Conservation (phyloP, 306 rosid genomes). For the Ormosia semicastrata region DNA sequence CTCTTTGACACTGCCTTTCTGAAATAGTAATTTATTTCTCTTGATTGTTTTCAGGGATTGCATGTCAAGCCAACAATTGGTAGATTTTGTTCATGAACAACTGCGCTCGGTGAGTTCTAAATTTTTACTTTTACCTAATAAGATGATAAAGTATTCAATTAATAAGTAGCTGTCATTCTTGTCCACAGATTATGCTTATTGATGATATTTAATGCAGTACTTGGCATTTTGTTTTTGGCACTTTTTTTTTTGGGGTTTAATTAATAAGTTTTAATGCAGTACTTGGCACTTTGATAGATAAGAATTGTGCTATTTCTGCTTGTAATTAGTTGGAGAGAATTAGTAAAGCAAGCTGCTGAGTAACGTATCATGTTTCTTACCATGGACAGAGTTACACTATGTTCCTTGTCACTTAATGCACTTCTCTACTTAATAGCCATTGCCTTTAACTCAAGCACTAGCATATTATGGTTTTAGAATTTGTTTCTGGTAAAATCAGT, state of each 20-base stretch:
- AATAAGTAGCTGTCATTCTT: background rate
- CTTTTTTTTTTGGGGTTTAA: too few relatives aligned
- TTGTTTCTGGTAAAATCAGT: background rate
- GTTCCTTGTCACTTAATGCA: background rate
- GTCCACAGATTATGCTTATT: background rate
- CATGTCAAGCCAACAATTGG: conserved; percentile 94
- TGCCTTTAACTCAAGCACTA: conserved; percentile 2
- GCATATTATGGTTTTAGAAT: background rate
- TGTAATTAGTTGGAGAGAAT: conserved; percentile 10
- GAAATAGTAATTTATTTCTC: conserved; percentile 18
- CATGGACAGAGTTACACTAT: background rate
- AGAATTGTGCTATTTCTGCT: background rate
- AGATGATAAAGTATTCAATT: conserved; percentile 1
- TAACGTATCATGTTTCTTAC: background rate
- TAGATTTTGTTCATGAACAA: conserved; percentile 76
- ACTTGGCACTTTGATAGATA: background rate
- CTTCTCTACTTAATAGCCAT: background rate
- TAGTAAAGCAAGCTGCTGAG: background rate
- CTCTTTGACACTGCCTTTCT: conserved; percentile 2
- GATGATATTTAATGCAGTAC: background rate
- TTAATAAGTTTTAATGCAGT: background rate
- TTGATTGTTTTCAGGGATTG: conserved; percentile 78
- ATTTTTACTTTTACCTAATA: background rate
- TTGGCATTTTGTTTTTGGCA: background rate
- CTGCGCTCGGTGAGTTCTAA: conserved; percentile 51